Base-by-base conservation (phyloP, 768 basidiomycete genomes). In the Pseudohyphozyma bogoriensis region DNA sequence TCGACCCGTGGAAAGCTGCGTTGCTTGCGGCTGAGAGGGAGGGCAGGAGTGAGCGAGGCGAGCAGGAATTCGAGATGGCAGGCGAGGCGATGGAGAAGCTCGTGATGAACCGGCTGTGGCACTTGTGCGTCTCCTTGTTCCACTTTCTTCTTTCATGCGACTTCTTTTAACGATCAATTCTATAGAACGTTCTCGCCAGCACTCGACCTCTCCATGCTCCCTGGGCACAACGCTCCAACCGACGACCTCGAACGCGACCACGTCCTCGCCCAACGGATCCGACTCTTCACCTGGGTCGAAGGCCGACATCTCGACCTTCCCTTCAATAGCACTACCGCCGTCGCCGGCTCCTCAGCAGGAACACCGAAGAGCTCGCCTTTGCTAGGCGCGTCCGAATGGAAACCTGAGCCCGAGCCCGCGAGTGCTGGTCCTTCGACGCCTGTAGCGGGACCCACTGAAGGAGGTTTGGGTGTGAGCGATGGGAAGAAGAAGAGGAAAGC, bases 171-270 rank as follows among this genome's bases (percentile, higher is more conserved):
- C 31, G 8, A 20, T 22, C 13, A 0, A n/a, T 6, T 18, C 33
- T 24, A 5, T 72, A 95, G 93, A 70, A 96, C 90, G 0, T 96
- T 95, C 71, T 89, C 90, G 0, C 93, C 93, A 0, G 85, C 85
- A 68, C 78, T 93, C 3, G 80, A 79, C 9, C 78, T 80, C 20
- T 77, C 83, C 24, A 33, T 50, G 45, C 28, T 62, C 49, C 42
- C 63, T 8, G 60, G 57, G 33, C 2, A 73, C 77, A 37, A 86
- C 85, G 29, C 83, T 81, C 50, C 83, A 85, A 46, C 86, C 83
- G 95, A 96, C 71, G 95, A 99, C 72, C 81, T 97, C n/a, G 95
- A 99, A 73, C 82, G 87, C 6, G 95, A 99, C 76, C 84, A 86
- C 29, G 83, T 99, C 0, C 79, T 99, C 11, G 78, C 83, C 0